Conservation (phyloP, 2,329 filamentous ascomycete species). For the Pseudogymnoascus sp. region DNA sequence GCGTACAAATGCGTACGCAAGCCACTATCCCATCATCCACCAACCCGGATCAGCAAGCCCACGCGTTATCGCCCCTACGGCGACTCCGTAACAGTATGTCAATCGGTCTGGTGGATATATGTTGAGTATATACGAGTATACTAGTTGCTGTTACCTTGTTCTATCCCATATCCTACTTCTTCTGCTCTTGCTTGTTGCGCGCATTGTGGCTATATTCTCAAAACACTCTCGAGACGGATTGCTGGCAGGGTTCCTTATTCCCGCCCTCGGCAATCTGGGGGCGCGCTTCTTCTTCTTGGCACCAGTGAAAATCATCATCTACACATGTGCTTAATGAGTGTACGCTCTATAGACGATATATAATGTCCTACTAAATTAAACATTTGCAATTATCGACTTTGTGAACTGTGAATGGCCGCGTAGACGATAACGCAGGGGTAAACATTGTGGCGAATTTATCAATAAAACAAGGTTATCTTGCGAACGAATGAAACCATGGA, state of each 20-base stretch:
- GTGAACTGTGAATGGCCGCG: neutral
- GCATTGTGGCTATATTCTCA: neutral
- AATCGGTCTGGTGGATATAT: neutral
- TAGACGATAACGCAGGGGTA: neutral
- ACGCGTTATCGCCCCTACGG: neutral
- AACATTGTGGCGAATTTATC: neutral
- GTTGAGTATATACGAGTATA: neutral
- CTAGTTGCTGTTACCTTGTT: neutral
- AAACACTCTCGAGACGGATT: neutral
- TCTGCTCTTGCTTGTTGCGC: neutral
- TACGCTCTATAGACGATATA: no score
- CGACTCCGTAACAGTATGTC: neutral
- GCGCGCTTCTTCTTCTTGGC: neutral
- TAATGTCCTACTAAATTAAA: no score
- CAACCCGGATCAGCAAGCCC: neutral
- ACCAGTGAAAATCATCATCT: neutral
- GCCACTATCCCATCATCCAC: neutral
- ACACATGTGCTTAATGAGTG: neutral
- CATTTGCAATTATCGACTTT: neutral
- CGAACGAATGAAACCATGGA: neutral
- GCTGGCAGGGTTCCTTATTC: neutral
- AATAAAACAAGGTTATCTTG: neutral
- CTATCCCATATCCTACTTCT: neutral
- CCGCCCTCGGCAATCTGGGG: neutral
- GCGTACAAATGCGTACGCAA: neutral